phyloP scores from a whole-genome alignment of 495 filamentous ascomycete species.

The Talaromyces stipitatus region DNA sequence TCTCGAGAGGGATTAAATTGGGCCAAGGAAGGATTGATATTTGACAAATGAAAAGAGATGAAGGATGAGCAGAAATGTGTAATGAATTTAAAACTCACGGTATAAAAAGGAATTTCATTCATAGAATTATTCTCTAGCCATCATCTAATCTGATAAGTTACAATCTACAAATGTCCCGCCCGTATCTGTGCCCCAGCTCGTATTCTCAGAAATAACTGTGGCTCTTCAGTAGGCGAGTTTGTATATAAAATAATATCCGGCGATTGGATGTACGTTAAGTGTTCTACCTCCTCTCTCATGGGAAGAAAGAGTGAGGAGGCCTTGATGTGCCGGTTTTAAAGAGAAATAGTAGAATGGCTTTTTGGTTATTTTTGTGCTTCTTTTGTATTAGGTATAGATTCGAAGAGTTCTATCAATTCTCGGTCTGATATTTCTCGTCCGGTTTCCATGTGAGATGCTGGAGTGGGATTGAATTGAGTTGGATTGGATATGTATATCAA shows the following conservation, averaged over 20 bases:
- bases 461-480: neutral
- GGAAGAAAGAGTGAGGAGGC: slow-evolving; percentile 29
- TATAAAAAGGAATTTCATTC: slow-evolving; percentile 5
- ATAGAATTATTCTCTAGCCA: neutral
- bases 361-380: neutral
- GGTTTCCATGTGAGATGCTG: neutral
- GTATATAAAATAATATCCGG: slow-evolving; percentile 29
- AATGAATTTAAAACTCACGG: neutral
- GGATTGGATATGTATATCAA: slow-evolving; percentile 1
- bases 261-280: slow-evolving; percentile 13
- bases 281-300: slow-evolving; percentile 39
- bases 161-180: slow-evolving; percentile 57
- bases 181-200: slow-evolving; percentile 92
- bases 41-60: too few species aligned
- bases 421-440: neutral
- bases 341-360: neutral
- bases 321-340: slow-evolving; percentile 29
- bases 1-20: slow-evolving; percentile 64
- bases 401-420: neutral
- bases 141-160: neutral
- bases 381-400: neutral
- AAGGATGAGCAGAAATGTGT: too few species aligned
- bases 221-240: slow-evolving; percentile 78
- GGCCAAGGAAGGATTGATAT: slow-evolving; percentile 7
- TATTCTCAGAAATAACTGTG: slow-evolving; percentile 56